Conservation (phyloP, 352 stramenopile species). For the Globisporangium okanoganense region DNA sequence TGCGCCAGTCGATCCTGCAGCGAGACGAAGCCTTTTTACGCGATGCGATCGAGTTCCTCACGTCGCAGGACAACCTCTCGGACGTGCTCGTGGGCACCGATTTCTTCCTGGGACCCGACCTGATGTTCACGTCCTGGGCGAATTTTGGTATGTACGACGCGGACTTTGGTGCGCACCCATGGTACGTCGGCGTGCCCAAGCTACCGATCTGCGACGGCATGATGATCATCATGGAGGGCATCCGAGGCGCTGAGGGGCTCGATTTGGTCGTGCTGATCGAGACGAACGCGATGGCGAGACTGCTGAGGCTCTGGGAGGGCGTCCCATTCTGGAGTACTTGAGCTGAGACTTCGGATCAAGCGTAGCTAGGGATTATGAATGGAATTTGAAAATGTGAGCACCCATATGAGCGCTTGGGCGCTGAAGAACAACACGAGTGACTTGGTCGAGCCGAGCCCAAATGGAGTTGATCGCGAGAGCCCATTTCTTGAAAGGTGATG, state of each 20-base stretch:
- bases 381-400: too few species aligned
- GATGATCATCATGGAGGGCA: constrained; percentile 42
- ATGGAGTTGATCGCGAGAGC: too few species aligned
- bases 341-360: too few species aligned
- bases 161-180: constrained; percentile 35
- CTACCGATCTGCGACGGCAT: constrained; percentile 40
- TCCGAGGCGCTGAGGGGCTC: constrained; percentile 25
- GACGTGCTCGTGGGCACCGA: constrained; percentile 35
- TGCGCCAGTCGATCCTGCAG: constrained; percentile 38
- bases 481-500: too few species aligned
- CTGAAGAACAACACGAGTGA: too few species aligned
- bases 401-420: too few species aligned
- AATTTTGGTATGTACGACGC: constrained; percentile 65
- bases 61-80: constrained; percentile 23
- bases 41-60: constrained; percentile 50
- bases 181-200: constrained; percentile 32
- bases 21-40: constrained; percentile 36
- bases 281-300: constrained; percentile 26
- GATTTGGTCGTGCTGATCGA: constrained; percentile 49
- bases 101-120: constrained; percentile 45
- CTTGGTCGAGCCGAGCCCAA: too few species aligned
- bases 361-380: too few species aligned
- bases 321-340: constrained; percentile 16
- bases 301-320: constrained; percentile 26
- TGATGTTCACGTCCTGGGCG: constrained; percentile 60